Evolutionary conservation across 2,329 filamentous ascomycete genomes (phyloP).

Genomic region (Alternaria angustiovoidea): DNA sequence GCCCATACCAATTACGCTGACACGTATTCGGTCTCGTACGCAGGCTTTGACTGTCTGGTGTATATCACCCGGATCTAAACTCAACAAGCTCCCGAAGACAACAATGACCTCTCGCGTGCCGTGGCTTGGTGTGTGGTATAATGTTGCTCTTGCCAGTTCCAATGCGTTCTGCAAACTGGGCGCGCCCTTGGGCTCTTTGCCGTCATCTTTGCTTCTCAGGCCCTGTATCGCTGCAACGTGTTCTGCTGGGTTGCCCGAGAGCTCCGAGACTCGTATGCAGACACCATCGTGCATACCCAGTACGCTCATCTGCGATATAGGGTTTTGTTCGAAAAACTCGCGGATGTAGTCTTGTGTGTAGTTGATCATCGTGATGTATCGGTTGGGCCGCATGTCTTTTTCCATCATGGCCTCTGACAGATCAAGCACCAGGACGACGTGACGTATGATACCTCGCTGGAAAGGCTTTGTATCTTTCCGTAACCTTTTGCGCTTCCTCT

Average conservation of each 20-base stretch:
- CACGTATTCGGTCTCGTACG: constrained; percentile 82
- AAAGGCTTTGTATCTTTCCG: constrained; percentile 93
- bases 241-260: constrained; percentile 89
- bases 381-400: constrained; percentile 90
- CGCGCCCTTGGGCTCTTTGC: constrained; percentile 60
- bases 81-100: constrained; percentile 88
- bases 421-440: constrained; percentile 89
- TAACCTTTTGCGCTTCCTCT: constrained; percentile 80
- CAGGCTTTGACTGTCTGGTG: constrained; percentile 85
- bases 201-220: constrained; percentile 70
- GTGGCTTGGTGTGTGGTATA: constrained; percentile 94
- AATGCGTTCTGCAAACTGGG: constrained; percentile 85
- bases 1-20: constrained; percentile 87
- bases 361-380: constrained; percentile 81
- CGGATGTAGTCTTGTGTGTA: constrained; percentile 88
- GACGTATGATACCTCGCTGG: constrained; percentile 96
- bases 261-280: constrained; percentile 83
- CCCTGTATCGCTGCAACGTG: constrained; percentile 80
- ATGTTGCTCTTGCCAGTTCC: constrained; percentile 88
- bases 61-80: constrained; percentile 93
- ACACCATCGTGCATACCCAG: constrained; percentile 93
- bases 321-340: constrained; percentile 98
- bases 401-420: constrained; percentile 93
- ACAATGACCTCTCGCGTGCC: constrained; percentile 93
- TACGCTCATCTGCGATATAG: constrained; percentile 93